phyloP scores from a whole-genome alignment of 169 alveolate species.

The Plasmodium cynomolgi region DNA sequence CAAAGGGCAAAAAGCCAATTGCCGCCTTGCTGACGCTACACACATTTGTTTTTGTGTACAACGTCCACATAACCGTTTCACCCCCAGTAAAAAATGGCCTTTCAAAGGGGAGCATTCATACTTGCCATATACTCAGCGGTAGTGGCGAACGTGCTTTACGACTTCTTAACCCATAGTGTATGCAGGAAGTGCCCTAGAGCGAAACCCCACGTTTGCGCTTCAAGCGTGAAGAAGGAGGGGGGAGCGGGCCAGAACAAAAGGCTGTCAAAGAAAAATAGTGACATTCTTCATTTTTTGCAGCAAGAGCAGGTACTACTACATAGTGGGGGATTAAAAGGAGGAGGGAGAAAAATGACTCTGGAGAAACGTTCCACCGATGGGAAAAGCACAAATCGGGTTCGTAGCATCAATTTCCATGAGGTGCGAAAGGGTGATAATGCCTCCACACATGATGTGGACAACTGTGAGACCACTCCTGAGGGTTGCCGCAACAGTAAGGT shows the following conservation, averaged over 20 bases:
- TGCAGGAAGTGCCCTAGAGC: neutral
- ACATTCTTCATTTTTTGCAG: slow-evolving; percentile 25
- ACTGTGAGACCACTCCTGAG: neutral
- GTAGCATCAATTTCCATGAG: neutral
- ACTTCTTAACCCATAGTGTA: slow-evolving; percentile 2
- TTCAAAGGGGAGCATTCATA: slow-evolving; percentile 4
- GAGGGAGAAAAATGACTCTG: neutral
- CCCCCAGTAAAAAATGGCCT: slow-evolving; percentile 11
- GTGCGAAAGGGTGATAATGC: neutral
- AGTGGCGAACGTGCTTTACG: slow-evolving; percentile 17
- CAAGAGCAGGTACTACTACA: neutral
- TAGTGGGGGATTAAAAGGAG: neutral
- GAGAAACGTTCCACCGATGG: neutral
- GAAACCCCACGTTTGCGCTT: neutral
- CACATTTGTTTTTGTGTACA: neutral
- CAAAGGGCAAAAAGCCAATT: neutral
- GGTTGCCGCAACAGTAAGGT: slow-evolving; percentile 7
- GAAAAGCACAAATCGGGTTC: neutral
- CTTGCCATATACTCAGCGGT: neutral
- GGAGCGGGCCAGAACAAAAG: neutral
- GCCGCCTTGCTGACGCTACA: neutral
- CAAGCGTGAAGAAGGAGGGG: neutral
- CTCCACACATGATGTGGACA: neutral
- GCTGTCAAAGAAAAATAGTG: neutral
- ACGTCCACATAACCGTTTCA: neutral